Evolutionary conservation across 768 basidiomycete species (phyloP), one percentile per base, ranked within the genome.

Genomic region (Pulveroboletus sp.): DNA sequence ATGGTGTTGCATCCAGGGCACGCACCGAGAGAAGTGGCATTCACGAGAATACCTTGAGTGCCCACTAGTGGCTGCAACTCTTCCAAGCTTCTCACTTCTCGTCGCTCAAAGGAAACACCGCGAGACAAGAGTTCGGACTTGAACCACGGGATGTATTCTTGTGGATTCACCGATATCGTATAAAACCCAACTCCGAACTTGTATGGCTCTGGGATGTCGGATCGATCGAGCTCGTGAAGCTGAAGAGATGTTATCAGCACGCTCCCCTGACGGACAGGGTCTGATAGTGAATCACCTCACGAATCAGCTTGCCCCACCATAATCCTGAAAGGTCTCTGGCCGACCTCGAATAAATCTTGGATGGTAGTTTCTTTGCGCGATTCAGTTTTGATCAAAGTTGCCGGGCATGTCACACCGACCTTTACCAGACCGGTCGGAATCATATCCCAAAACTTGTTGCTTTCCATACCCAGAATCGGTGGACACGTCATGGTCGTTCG

Each of bases 11-110:
- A n/a, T 51, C 15, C 10, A 43, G 38, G n/a, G 18, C 38, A 42
- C 71, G 50, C 39, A 75, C 81, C 82, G 8, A 84, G 70, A 9
- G 76, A 75, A 0, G 77, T 73, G 6, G 81, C 80, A 46, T 84
- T 84, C 49, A 84, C 65, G 13, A 84, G 68, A n/a, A 77, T 57
- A 32, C 71, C 69, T 14, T 62, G 55, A 4, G 61, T 47, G 1
- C 71, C 70, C 0, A 71, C 68, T 1, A 73, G 38, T n/a, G 66
- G 62, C 35, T 73, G 71, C 8, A 75, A 73, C 43, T 81, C 76
- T 48, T 73, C 75, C 47, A 83, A 54, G 41, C 72, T 74, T 21
- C 57, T 63, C 18, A 83, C 60, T 21, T 68, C 58, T 32, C 66
- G 68, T 47, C 71, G 71, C 39, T 74, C 60, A 62, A 84, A 74